Conservation (phyloP, 1,139 yeast genomes). For the Sugiyamaella pinicola region DNA sequence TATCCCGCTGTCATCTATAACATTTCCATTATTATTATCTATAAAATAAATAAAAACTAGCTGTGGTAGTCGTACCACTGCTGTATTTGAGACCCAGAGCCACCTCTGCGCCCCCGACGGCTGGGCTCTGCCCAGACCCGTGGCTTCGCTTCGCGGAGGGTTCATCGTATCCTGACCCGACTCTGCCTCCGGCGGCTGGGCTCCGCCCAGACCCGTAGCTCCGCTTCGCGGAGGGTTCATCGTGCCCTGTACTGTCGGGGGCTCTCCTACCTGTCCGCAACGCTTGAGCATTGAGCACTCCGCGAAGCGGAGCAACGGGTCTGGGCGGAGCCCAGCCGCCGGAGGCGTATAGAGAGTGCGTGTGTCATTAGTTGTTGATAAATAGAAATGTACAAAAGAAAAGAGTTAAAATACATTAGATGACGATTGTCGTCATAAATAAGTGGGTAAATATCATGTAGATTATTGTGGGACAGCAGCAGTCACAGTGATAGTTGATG, state of each 20-base stretch:
- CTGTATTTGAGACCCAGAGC: too few species aligned
- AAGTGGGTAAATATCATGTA: not conserved
- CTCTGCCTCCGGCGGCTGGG: too few species aligned
- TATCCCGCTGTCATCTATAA: too few species aligned
- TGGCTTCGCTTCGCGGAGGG: too few species aligned
- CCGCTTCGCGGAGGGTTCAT: too few species aligned
- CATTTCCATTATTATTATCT: not conserved
- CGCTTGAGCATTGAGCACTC: not conserved
- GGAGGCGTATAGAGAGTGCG: not conserved
- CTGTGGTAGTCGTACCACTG: too few species aligned
- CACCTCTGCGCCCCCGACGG: constrained; percentile 3
- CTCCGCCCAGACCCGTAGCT: too few species aligned
- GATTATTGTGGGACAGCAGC: not conserved
- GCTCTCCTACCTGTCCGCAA: too few species aligned
- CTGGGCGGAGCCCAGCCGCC: too few species aligned
- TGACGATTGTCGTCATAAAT: not conserved
- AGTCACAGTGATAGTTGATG: constrained; percentile 13
- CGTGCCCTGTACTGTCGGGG: too few species aligned
- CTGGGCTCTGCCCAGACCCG: constrained; percentile 1
- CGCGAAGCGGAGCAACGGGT: not conserved
- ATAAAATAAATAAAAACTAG: not conserved
- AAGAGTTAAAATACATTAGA: not conserved
- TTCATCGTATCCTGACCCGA: too few species aligned
- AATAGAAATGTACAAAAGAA: not conserved
- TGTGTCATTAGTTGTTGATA: not conserved